Evolutionary conservation across 2,329 filamentous ascomycete genomes (phyloP), one percentile per base, ranked within the genome.

Genomic region (Dothistroma septosporum): DNA sequence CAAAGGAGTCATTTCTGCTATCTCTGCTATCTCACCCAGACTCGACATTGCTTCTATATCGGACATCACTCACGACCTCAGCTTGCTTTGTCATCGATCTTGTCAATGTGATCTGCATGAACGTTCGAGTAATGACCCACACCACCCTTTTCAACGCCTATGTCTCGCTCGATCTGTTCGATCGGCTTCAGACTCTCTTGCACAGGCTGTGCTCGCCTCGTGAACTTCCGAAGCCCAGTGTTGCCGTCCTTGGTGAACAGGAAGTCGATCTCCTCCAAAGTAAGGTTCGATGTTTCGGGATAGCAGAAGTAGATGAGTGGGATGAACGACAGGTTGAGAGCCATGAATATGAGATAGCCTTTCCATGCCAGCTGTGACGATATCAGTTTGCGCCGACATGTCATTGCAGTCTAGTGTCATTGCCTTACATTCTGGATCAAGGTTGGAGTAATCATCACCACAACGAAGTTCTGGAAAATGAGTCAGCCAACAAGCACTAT

Each of bases 291-390:
- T 0, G 78, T 80, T 60, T 80, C 78, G 9, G 77, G 77, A 32
- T 65, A 64, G 66, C 71, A 76, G 67, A 81, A 80, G 69, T 78
- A 83, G 28, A 82, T 74, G 2, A 83, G 71, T 0, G 77, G 77
- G 0, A 79, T 73, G 64, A 78, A 79, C 0, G 72, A 66, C 22
- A 81, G 74, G 64, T 83, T 82, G 10, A 79, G 74, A 24, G 71
- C 73, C 73, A 80, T 80, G 70, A 82, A 84, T 64, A 83, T 82
- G 2, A 83, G 70, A 63, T 83, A 83, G 0, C 77, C 78, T 64
- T 80, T 79, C 79, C 80, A 84, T 28, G 75, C 66, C 1, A 84
- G 70, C 50, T 59, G 6, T 73, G 74, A 48, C 6, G 11, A 76
- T 74, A 48, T 57, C 24, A 59, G 47, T n/a, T 2, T 55, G 41